Percentiles rank a stretch among this genome's conserved stretches.
Evolutionary conservation across 306 rosid species (phyloP).

Genomic region (Sindora glabra): DNA sequence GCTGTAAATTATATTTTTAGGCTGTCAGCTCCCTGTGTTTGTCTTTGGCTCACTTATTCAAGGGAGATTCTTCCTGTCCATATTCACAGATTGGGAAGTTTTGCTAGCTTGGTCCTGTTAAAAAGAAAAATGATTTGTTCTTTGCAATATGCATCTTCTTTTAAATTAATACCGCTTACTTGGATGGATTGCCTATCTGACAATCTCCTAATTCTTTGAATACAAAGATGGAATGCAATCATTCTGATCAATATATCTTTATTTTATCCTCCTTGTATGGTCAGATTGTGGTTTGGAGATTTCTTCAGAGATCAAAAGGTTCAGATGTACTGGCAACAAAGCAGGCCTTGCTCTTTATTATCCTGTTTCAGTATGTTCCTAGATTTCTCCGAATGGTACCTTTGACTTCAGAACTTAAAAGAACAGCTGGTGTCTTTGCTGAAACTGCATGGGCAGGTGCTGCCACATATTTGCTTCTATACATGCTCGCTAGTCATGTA

Average conservation of each 20-base stretch:
- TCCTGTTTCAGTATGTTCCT: slow-evolving; percentile 59
- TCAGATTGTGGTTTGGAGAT: slow-evolving; percentile 66
- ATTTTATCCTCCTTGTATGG: neutral
- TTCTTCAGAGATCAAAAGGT: slow-evolving; percentile 32
- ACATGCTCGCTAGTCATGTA: slow-evolving; percentile 87
- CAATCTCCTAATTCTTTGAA: neutral
- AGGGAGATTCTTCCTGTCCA: neutral
- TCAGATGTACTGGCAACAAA: slow-evolving; percentile 64
- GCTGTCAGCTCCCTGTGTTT: neutral
- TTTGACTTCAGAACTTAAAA: slow-evolving; percentile 74
- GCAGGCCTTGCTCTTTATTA: slow-evolving; percentile 44
- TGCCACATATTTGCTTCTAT: slow-evolving; percentile 76
- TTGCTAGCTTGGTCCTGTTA: too few relatives aligned
- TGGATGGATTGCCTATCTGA: neutral
- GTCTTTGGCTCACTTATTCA: neutral
- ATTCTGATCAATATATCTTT: neutral
- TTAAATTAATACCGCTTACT: neutral
- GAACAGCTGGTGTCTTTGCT: slow-evolving; percentile 79
- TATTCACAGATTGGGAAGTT: too few relatives aligned
- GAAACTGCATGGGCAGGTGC: slow-evolving; percentile 83
- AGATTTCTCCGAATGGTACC: slow-evolving; percentile 72
- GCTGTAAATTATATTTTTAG: neutral
- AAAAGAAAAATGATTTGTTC: too few relatives aligned
- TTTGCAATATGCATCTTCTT: too few relatives aligned
- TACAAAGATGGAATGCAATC: neutral